A percentile compares a stretch with the other conserved stretches of the same genome.
These are phyloP conservation scores for Pulveroboletus ravenelii DNA, from an alignment of 768 basidiomycete genomes.

Conservation along the genomic window DNA sequence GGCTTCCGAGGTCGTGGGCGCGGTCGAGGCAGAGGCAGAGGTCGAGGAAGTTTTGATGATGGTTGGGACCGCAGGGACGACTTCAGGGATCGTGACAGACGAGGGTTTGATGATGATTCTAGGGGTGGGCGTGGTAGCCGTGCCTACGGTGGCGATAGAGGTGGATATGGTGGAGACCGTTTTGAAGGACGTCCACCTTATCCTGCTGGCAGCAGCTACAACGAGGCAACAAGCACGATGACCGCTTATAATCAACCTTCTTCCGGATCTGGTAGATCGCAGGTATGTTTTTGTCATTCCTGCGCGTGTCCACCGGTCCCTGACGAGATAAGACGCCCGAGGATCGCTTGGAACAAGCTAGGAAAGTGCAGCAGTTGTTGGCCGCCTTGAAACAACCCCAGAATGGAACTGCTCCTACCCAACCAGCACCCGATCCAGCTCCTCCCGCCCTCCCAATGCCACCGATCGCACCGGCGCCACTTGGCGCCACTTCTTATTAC, in stretches of 20 bases:
- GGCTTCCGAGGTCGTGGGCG: conserved; percentile 38
- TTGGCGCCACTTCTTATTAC: conserved; percentile 39
- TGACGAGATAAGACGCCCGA: conserved; percentile 35
- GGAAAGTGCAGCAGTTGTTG: conserved; percentile 78
- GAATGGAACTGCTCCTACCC: conserved; percentile 23
- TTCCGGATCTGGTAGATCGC: conserved; percentile 14
- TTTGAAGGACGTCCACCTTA: conserved; percentile 41
- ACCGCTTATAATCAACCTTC: conserved; percentile 27
- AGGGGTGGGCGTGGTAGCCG: conserved; percentile 36
- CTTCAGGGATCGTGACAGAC: conserved; percentile 35
- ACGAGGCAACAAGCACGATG: conserved; percentile 21
- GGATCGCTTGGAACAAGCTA: conserved; percentile 84
- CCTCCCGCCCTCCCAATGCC: conserved; percentile 36
- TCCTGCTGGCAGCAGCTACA: conserved; percentile 18
- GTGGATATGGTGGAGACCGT: conserved; percentile 42
- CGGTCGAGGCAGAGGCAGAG: conserved; percentile 39
- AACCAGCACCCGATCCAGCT: conserved; percentile 33
- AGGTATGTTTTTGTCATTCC: conserved; percentile 25
- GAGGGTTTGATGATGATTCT: conserved; percentile 34
- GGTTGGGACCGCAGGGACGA: conserved; percentile 45
- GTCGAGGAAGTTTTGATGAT: conserved; percentile 33
- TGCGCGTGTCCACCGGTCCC: not conserved
- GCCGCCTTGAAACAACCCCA: conserved; percentile 77
- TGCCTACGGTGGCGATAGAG: conserved; percentile 36
- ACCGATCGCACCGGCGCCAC: conserved; percentile 26